Percentiles rank a stretch among this genome's conserved stretches.
phyloP scores from a whole-genome alignment of 2,329 filamentous ascomycete species.

The Aspergillus transmontanensis region DNA sequence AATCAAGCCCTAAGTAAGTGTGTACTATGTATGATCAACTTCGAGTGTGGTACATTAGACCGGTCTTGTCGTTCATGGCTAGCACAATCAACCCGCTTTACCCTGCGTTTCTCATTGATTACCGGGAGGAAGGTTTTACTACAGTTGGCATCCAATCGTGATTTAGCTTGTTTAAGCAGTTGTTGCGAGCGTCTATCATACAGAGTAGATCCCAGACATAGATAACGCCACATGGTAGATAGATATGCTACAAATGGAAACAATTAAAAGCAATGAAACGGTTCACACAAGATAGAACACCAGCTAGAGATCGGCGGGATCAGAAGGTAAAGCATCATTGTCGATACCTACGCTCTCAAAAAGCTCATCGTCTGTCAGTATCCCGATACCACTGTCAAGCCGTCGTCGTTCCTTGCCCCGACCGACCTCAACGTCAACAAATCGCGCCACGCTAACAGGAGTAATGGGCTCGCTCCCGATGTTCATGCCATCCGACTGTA shows the following conservation, averaged over 20 bases:
- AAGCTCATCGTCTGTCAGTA: constrained; percentile 34
- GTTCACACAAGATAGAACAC: neutral
- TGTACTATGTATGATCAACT: neutral
- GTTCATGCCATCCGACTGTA: constrained; percentile 32
- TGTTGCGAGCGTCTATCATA: neutral
- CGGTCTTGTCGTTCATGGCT: neutral
- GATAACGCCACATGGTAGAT: neutral
- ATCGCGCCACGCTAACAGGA: constrained; percentile 44
- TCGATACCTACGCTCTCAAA: constrained; percentile 36
- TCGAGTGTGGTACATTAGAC: neutral
- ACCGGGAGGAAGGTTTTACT: neutral
- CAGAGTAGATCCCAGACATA: neutral
- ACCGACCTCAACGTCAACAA: constrained; percentile 45
- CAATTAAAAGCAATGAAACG: neutral
- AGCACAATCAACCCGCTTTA: neutral
- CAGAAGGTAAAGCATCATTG: constrained; percentile 23
- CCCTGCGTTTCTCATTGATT: neutral
- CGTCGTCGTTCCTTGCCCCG: constrained; percentile 41
- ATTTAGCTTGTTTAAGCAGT: neutral
- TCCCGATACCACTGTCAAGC: constrained; percentile 46
- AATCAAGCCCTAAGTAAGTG: no score
- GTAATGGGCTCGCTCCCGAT: constrained; percentile 46
- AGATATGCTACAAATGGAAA: constrained; percentile 7
- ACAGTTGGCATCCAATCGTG: neutral
- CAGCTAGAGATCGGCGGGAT: constrained; percentile 26